These are phyloP conservation scores for Verticillium tricorpus DNA, from an alignment of 2,329 filamentous ascomycete genomes.

Conservation along the genomic window DNA sequence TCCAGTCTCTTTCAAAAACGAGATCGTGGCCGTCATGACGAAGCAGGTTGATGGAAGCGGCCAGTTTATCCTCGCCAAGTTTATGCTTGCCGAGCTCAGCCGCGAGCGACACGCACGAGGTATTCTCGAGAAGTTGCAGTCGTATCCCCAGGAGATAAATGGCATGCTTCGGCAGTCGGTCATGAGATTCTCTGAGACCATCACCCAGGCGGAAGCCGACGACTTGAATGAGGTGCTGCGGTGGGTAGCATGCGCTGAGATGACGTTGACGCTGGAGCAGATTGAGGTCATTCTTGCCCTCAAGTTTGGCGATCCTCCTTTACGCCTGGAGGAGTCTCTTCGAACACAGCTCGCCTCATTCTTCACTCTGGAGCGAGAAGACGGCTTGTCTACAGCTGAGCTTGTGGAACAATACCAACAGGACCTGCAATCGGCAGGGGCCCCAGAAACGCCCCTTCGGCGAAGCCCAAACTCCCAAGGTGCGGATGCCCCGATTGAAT, in stretches of 20 bases:
- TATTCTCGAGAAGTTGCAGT: slow-evolving; percentile 36
- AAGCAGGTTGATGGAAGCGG: slow-evolving; percentile 33
- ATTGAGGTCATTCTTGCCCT: slow-evolving; percentile 39
- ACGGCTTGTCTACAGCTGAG: slow-evolving; percentile 37
- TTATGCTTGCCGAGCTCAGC: slow-evolving; percentile 45
- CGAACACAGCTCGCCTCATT: slow-evolving; percentile 41
- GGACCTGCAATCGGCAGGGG: background rate
- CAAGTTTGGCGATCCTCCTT: slow-evolving; percentile 33
- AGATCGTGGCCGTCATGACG: slow-evolving; percentile 33
- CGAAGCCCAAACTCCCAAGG: slow-evolving; percentile 24
- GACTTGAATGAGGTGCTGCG: slow-evolving; percentile 42
- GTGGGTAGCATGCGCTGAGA: slow-evolving; percentile 41
- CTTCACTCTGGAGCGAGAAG: slow-evolving; percentile 39
- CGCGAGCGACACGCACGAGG: slow-evolving; percentile 39
- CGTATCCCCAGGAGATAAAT: slow-evolving; percentile 39
- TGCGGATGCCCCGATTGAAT: slow-evolving; percentile 28
- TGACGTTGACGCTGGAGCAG: slow-evolving; percentile 37
- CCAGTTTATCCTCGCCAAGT: slow-evolving; percentile 43
- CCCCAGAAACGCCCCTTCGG: background rate
- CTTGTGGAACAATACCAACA: slow-evolving; percentile 32
- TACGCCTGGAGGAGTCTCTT: slow-evolving; percentile 35
- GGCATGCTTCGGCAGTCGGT: slow-evolving; percentile 38
- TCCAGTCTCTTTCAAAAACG: slow-evolving; percentile 25
- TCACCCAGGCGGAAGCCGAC: slow-evolving; percentile 31
- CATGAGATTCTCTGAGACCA: slow-evolving; percentile 31